Evolutionary conservation across 1,139 yeast genomes (phyloP).

Genomic region (Pichia cactophila): DNA sequence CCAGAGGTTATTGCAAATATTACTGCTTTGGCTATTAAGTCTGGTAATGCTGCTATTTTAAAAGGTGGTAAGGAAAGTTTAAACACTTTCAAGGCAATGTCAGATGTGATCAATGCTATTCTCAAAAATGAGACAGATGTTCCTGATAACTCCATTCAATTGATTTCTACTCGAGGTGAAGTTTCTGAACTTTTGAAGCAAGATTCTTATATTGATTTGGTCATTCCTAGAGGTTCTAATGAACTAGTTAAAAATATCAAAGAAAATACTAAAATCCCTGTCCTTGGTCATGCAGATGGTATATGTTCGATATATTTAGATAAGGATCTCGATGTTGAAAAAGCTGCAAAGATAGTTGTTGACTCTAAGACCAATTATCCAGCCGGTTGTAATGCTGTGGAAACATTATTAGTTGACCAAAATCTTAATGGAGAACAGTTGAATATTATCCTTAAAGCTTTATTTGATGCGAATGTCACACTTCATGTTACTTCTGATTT

Average conservation of each 20-base stretch:
- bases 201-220: constrained; percentile 87
- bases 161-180: constrained; percentile 82
- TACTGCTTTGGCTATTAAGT: constrained; percentile 89
- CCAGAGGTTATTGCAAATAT: constrained; percentile 99
- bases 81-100: constrained; percentile 77
- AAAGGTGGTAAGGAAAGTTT: constrained; percentile 95
- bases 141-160: constrained; percentile 75
- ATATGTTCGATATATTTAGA: constrained; percentile 85
- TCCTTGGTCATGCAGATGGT: constrained; percentile 98
- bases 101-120: constrained; percentile 59
- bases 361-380: constrained; percentile 96
- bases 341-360: constrained; percentile 66
- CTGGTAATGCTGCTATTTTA: constrained; percentile 91
- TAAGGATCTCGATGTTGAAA: constrained; percentile 61
- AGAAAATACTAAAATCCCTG: constrained; percentile 85
- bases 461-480: constrained; percentile 61
- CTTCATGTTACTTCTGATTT: constrained; percentile 59
- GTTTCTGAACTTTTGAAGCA: constrained; percentile 78
- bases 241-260: constrained; percentile 82
- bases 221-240: constrained; percentile 95
- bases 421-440: constrained; percentile 32
- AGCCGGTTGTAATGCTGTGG: constrained; percentile 97
- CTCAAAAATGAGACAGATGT: constrained; percentile 52
- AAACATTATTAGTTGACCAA: constrained; percentile 67
- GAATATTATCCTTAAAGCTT: constrained; percentile 36